Evolutionary conservation across 2,329 filamentous ascomycete species (phyloP).

Genomic region (Penicillium sp.): DNA sequence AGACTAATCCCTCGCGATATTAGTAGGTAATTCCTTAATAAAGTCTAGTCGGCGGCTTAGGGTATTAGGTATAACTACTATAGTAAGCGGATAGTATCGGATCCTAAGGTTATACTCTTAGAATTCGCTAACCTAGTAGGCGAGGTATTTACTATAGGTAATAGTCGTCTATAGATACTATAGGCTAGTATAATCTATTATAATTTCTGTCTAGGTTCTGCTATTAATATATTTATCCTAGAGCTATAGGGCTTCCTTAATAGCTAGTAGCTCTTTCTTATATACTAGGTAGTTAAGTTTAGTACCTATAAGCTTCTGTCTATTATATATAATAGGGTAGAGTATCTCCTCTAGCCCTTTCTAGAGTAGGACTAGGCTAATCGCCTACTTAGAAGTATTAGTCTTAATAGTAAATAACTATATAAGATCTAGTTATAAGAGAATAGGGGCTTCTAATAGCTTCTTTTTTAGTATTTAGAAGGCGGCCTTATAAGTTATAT

Average conservation of each 20-base stretch:
- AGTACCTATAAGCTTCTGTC: neutral
- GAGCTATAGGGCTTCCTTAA: neutral
- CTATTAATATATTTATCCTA: neutral
- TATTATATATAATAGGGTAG: neutral
- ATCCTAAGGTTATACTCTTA: no score
- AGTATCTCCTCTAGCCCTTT: neutral
- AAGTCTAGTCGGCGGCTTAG: neutral
- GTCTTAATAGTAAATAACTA: neutral
- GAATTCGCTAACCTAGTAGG: no score
- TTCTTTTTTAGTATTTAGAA: neutral
- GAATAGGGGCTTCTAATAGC: neutral
- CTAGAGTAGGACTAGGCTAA: neutral
- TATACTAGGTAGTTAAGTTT: neutral
- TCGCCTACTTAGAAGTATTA: neutral
- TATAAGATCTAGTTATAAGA: neutral
- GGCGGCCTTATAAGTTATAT: neutral
- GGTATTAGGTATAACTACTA: neutral
- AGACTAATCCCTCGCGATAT: constrained; percentile 3
- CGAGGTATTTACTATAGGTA: no score
- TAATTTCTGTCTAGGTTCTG: neutral
- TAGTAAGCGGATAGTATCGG: neutral
- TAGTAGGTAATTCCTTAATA: neutral
- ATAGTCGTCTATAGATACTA: no score
- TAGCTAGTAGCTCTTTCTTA: neutral
- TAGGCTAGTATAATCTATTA: no score